These are phyloP conservation scores for Sporothrix mexicana DNA, from an alignment of 2,329 filamentous ascomycete species.

Conservation along the genomic window DNA sequence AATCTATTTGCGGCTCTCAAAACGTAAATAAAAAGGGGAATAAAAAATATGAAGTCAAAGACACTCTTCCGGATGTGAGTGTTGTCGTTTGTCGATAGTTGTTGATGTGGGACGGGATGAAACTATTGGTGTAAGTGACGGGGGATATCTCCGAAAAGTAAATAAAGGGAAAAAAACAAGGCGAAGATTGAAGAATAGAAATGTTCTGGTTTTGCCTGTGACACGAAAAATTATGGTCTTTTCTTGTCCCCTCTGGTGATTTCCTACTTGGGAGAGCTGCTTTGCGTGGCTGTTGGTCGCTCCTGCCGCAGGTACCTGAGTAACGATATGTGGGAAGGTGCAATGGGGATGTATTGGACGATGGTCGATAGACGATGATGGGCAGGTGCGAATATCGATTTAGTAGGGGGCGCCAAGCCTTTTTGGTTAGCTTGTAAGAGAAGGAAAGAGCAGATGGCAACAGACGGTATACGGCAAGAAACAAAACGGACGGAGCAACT, in stretches of 20 bases:
- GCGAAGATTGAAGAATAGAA: neutral
- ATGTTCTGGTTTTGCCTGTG: neutral
- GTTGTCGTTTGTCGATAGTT: neutral
- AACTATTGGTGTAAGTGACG: neutral
- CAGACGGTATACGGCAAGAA: slow-evolving; percentile 7
- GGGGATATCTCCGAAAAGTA: neutral
- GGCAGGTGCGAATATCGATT: neutral
- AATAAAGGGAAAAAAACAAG: neutral
- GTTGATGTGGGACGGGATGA: slow-evolving; percentile 1
- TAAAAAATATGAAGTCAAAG: too few species aligned
- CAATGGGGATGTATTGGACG: slow-evolving; percentile 4
- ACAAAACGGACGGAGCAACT: neutral
- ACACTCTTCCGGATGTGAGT: neutral
- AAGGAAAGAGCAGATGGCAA: neutral
- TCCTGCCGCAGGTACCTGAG: slow-evolving; percentile 30
- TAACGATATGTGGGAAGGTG: slow-evolving; percentile 26
- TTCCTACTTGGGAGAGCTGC: slow-evolving; percentile 13
- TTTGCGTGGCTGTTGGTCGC: neutral
- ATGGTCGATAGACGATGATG: slow-evolving; percentile 23
- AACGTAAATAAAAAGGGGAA: neutral
- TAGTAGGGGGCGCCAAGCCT: slow-evolving; percentile 5
- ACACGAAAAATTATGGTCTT: neutral
- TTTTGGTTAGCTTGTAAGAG: neutral
- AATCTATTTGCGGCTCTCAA: neutral
- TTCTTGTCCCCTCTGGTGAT: neutral